Percentiles rank a stretch among this genome's conserved stretches.
Conservation (phyloP, 768 basidiomycete species). For the Porphyrellus cyaneotinctus region DNA sequence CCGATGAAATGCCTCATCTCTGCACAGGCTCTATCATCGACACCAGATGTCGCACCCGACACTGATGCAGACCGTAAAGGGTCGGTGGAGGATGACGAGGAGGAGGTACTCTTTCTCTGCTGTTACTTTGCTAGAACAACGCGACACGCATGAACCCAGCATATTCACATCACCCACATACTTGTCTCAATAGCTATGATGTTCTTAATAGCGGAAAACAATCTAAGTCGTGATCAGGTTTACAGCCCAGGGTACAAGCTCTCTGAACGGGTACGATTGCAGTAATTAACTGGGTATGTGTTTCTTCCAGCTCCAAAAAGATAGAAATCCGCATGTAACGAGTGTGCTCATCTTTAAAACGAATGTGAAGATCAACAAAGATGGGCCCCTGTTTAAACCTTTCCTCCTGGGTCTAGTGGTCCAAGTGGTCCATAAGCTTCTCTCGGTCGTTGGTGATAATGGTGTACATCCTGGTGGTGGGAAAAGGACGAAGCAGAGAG, state of each 20-base stretch:
- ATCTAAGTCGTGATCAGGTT: neutral
- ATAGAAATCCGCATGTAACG: neutral
- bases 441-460: constrained; percentile 35
- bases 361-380: constrained; percentile 15
- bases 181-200: constrained; percentile 2
- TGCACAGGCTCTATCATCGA: too few species aligned
- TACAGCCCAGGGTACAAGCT: neutral
- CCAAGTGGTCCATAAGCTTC: constrained; percentile 50
- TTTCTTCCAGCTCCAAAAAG: neutral
- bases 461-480: constrained; percentile 28
- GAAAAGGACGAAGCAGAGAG: constrained; percentile 34
- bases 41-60: neutral
- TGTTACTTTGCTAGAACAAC: constrained; percentile 26
- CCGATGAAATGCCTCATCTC: neutral
- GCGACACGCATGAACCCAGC: constrained; percentile 9
- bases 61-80: neutral
- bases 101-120: constrained; percentile 22
- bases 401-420: constrained; percentile 57
- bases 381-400: constrained; percentile 38
- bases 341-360: too few species aligned
- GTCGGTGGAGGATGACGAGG: constrained; percentile 10
- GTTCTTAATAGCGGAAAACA: neutral
- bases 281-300: neutral
- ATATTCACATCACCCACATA: neutral
- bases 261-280: neutral